A percentile compares a stretch with the other conserved stretches of the same genome.
Conservation (phyloP, 306 rosid genomes). For the Vigna angularis region DNA sequence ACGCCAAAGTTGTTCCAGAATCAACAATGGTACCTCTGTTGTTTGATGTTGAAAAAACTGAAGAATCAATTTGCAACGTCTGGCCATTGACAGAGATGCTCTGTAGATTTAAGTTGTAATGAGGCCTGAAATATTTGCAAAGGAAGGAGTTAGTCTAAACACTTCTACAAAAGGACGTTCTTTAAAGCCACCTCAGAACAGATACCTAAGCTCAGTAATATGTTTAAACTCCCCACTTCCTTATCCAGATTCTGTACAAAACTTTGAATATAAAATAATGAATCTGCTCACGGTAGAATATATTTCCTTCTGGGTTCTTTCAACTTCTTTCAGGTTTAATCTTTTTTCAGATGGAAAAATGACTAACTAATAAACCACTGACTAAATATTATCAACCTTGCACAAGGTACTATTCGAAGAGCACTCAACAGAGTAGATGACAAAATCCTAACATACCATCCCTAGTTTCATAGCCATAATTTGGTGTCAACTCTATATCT, state of each 20-base stretch:
- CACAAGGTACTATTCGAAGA: conserved; percentile 36
- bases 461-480: background rate
- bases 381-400: conserved; percentile 10
- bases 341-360: conserved; percentile 1
- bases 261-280: conserved; percentile 20
- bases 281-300: conserved; percentile 10
- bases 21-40: conserved; percentile 88
- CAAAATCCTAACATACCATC: background rate
- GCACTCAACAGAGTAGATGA: conserved; percentile 1
- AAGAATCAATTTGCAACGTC: conserved; percentile 60
- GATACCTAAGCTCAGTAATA: background rate
- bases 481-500: background rate
- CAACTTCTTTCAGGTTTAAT: conserved; percentile 22
- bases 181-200: conserved; percentile 28
- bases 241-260: background rate
- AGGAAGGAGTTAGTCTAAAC: conserved; percentile 38
- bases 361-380: conserved; percentile 30
- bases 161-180: conserved; percentile 26
- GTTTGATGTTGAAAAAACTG: conserved; percentile 84
- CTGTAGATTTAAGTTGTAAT: conserved; percentile 85
- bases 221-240: conserved; percentile 15
- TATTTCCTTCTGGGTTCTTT: conserved; percentile 23
- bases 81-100: conserved; percentile 93
- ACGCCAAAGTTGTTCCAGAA: conserved; percentile 98
- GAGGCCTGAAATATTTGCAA: conserved; percentile 78